Conservation (phyloP, 2,329 filamentous ascomycete species). For the Cytospora paraplurivora region DNA sequence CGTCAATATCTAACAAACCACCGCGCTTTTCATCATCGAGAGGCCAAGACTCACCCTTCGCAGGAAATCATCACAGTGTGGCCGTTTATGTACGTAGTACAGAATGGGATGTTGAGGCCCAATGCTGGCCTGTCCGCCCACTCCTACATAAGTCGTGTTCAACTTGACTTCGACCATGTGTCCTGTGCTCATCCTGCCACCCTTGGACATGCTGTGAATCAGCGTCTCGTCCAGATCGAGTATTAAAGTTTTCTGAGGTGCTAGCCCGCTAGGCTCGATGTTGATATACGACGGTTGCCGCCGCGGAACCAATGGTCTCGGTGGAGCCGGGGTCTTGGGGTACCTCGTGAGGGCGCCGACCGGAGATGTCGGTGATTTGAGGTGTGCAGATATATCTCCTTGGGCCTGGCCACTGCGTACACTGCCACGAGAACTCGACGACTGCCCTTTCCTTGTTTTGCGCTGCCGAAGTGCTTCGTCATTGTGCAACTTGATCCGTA, state of each 20-base stretch:
- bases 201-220: conserved; percentile 97
- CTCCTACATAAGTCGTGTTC: conserved; percentile 69
- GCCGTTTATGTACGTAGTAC: conserved; percentile 98
- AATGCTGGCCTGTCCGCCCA: conserved; percentile 65
- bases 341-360: conserved; percentile 80
- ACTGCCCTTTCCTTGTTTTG: conserved; percentile 66
- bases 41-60: conserved; percentile 63
- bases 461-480: conserved; percentile 75
- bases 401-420: conserved; percentile 40
- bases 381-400: conserved; percentile 70
- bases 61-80: conserved; percentile 94
- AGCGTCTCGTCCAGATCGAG: conserved; percentile 95
- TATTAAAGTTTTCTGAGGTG: conserved; percentile 88
- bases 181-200: conserved; percentile 90
- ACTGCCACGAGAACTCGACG: conserved; percentile 47
- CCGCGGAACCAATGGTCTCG: conserved; percentile 83
- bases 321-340: conserved; percentile 84
- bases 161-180: conserved; percentile 99
- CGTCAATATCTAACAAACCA: conserved; percentile 7
- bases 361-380: conserved; percentile 93
- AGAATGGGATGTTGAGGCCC: conserved; percentile 93
- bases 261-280: conserved; percentile 50
- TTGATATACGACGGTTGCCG: conserved; percentile 87
- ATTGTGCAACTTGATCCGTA: conserved; percentile 85
- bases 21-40: not conserved